Evolutionary conservation across 805 yeast genomes (phyloP), one percentile per base, ranked within the genome.

Genomic region (Suhomyces pyralidae): DNA sequence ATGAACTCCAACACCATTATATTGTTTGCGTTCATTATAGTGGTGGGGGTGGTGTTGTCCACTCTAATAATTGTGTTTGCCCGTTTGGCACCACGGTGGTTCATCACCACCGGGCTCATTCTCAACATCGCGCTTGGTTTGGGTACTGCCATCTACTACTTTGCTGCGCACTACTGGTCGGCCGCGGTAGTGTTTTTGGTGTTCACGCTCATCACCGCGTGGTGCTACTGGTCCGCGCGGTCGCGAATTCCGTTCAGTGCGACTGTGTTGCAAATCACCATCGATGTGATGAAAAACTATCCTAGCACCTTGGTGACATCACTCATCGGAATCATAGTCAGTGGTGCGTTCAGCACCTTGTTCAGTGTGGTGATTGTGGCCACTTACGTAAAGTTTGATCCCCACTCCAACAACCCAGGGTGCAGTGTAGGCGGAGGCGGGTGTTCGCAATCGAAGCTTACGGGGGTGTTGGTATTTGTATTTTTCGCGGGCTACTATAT

Each of bases 401-500:
- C 89, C 6, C 75, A 80, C 40, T 55, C 70, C 2, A 61, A 63
- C 40, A 82, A 82, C 58, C 71, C 78, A 14, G 85, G 80, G 7
- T 87, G 93, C 63, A 51, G 62, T 14, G 76, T 60, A 74, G 82
- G 57, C 79, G 90, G 63, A 47, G 81, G 75, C 7, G 51, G 53
- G 71, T 90, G 77, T 77, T 84, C 61, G 14, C 74, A 79, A 36
- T 73, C 81, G 2, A 86, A 79, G 61, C 73, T 88, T 58, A 79
- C 86, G 57, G 96, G 94, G 4, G 67, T 87, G 12, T 69, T 90
- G 55, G 83, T 90, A 25, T 86, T 81, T 68, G 82, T 86, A 5
- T 83, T 90, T 58, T 89, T 92, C 67, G 87, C 93, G 5, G 96
- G 96, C 17, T 91, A 81, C 65, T 87, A 83, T 66, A 81, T 90